Base-by-base conservation (phyloP, 345 rosid species). In the Xanthoceras sorbifolium region DNA sequence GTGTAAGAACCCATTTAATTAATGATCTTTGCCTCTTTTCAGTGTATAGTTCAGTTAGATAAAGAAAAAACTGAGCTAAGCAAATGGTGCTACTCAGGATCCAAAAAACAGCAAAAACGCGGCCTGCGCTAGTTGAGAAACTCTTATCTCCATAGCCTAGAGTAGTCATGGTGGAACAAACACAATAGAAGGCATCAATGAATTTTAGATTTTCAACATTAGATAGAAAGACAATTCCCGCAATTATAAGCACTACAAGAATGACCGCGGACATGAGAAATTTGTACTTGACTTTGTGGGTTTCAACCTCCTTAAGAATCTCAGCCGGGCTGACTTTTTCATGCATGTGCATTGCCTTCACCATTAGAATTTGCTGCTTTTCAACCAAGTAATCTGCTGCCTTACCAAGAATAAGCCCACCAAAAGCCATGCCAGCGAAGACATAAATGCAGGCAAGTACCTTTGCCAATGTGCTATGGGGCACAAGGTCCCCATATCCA, bases 401-500 rank as follows among this genome's bases (percentile, higher is more conserved):
- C 44, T 85, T 86, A 71, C 89, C 79, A 22, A 87, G 85, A 23
- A 85, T 59, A 23, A 83, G 57, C 31, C 91, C 89, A 18, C 78
- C 87, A 26, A 87, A 77, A 64, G 85, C 85, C 89, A 87, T 81
- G 44, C 94, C 94, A 1, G 75, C 25, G 63, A 89, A 86, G 14
- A 83, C 91, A 68, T 74, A 88, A 22, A 80, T 5, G 36, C 85
- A 81, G 1, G 90, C 86, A 15, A 90, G 82, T 9, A 89, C 74
- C 80, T 89, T 87, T 0, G 84, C 77, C 69, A 73, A 25, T 3
- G 76, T 28, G 74, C 78, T 86, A 12, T 23, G 71, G 18, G 94
- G 92, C 28, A 88, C 86, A 26, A 89, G 84, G 76, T 89, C 92
- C 1, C 94, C 92, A 65, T 87, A 87, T 66, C 91, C 94, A 9